Percentiles rank a stretch among this genome's conserved stretches.
These are phyloP conservation scores for Grifola frondosa DNA, from an alignment of 1,284 basidiomycete species.

Conservation along the genomic window DNA sequence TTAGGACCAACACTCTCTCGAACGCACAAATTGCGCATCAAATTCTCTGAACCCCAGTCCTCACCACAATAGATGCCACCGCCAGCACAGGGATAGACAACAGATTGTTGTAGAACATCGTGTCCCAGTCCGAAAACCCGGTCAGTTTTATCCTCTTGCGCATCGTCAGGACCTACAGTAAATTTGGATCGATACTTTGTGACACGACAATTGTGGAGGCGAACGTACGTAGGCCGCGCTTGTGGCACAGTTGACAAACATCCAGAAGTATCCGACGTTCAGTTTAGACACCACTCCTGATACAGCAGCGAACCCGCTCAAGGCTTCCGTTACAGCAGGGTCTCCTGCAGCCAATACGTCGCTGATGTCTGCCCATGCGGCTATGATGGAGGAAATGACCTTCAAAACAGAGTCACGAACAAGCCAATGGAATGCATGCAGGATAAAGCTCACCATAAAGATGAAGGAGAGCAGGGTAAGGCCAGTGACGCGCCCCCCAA, in stretches of 20 bases:
- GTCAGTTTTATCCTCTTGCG: conserved; percentile 96
- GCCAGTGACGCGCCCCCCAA: conserved; percentile 85
- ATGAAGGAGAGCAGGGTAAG: conserved; percentile 89
- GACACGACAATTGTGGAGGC: not conserved
- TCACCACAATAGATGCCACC: conserved; percentile 86
- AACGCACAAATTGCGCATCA: conserved; percentile 85
- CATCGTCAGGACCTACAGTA: conserved; percentile 90
- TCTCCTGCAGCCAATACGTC: conserved; percentile 46
- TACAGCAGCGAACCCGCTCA: conserved; percentile 44
- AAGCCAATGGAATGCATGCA: conserved; percentile 7
- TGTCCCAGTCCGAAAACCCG: conserved; percentile 99
- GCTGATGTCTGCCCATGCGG: conserved; percentile 91
- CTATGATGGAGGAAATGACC: conserved; percentile 93
- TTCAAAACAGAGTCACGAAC: conserved; percentile 29
- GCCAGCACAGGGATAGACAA: conserved; percentile 91
- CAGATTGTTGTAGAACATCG: conserved; percentile 99
- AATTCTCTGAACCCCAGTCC: conserved; percentile 84
- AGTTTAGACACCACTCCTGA: conserved; percentile 54
- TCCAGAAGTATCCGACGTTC: conserved; percentile 94
- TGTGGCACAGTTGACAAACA: conserved; percentile 89
- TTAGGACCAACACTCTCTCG: not conserved
- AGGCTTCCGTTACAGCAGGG: conserved; percentile 39
- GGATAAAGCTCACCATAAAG: conserved; percentile 72
- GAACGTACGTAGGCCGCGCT: conserved; percentile 88
- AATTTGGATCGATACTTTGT: no score